phyloP scores from a whole-genome alignment of 345 rosid species.

The Excoecaria agallocha region DNA sequence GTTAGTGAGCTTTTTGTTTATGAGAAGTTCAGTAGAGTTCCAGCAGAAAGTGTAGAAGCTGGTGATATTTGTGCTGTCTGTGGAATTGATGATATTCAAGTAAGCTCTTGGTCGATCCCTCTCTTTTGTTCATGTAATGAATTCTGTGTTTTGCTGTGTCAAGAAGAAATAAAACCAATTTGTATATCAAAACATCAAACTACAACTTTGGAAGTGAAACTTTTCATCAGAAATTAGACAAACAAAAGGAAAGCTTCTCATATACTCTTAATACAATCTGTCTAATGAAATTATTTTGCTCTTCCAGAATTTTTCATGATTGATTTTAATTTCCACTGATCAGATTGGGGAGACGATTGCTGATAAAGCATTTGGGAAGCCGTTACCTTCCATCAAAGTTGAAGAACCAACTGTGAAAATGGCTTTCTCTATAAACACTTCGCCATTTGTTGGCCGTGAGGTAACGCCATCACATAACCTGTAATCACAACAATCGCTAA shows the following conservation, averaged over 20 bases:
- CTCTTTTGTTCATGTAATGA: neutral
- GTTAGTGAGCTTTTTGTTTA: conserved; percentile 85
- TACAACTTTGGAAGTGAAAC: neutral
- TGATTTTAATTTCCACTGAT: conserved; percentile 20
- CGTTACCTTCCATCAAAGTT: conserved; percentile 88
- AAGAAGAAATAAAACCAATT: neutral
- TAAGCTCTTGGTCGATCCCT: conserved; percentile 17
- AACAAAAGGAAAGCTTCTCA: neutral
- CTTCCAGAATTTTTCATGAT: neutral
- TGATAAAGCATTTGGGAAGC: conserved; percentile 75
- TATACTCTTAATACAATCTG: neutral
- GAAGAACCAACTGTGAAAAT: conserved; percentile 99
- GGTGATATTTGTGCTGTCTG: conserved; percentile 99
- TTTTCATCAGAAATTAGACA: neutral
- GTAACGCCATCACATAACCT: conserved; percentile 37
- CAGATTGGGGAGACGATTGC: conserved; percentile 99
- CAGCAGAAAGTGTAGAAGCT: conserved; percentile 78
- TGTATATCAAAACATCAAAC: neutral
- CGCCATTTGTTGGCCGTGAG: conserved; percentile 97
- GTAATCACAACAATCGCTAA: neutral
- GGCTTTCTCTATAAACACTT: conserved; percentile 86
- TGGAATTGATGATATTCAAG: conserved; percentile 91
- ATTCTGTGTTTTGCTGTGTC: neutral
- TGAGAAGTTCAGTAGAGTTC: conserved; percentile 78
- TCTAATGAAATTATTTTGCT: neutral